A percentile compares a stretch with the other conserved stretches of the same genome.
These are phyloP conservation scores for Chara braunii DNA, from an alignment of 139 green algal genomes.

Conservation along the genomic window DNA sequence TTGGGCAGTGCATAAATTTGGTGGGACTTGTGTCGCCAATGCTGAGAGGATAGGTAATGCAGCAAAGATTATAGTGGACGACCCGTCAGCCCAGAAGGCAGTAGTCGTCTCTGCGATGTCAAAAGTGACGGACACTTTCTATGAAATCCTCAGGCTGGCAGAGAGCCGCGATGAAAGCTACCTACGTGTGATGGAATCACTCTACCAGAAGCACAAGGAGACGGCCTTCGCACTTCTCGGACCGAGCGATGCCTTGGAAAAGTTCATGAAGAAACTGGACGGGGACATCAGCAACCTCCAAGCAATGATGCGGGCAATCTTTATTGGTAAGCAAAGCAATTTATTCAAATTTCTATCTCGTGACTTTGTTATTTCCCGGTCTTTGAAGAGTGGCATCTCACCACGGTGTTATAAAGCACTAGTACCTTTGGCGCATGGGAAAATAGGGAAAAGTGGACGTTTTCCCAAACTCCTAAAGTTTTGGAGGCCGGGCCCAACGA, in stretches of 20 bases:
- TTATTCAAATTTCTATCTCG: too few species aligned
- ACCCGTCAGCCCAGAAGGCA: slow-evolving; percentile 36
- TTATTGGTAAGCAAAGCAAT: slow-evolving; percentile 60
- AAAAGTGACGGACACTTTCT: slow-evolving; percentile 88
- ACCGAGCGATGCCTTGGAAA: not conserved
- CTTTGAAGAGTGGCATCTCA: too few species aligned
- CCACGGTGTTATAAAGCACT: too few species aligned
- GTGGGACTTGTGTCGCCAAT: slow-evolving; percentile 87
- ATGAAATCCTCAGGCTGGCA: slow-evolving; percentile 77
- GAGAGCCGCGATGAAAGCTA: slow-evolving; percentile 61
- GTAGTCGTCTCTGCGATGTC: slow-evolving; percentile 47
- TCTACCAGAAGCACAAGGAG: slow-evolving; percentile 84
- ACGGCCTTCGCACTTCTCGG: slow-evolving; percentile 73
- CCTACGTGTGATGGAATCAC: slow-evolving; percentile 67
- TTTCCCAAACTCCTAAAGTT: too few species aligned
- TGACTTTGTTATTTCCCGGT: too few species aligned
- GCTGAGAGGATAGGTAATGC: slow-evolving; percentile 72
- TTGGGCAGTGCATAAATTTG: slow-evolving; percentile 85
- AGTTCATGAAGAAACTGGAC: slow-evolving; percentile 66
- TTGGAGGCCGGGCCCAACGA: too few species aligned
- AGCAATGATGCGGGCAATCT: slow-evolving; percentile 84
- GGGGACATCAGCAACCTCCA: slow-evolving; percentile 85
- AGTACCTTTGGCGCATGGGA: too few species aligned
- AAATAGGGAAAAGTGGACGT: too few species aligned
- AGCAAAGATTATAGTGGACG: slow-evolving; percentile 62